Evolutionary conservation across 202 grass and related monocot genomes (phyloP).

Genomic region (Digitaria exilis): DNA sequence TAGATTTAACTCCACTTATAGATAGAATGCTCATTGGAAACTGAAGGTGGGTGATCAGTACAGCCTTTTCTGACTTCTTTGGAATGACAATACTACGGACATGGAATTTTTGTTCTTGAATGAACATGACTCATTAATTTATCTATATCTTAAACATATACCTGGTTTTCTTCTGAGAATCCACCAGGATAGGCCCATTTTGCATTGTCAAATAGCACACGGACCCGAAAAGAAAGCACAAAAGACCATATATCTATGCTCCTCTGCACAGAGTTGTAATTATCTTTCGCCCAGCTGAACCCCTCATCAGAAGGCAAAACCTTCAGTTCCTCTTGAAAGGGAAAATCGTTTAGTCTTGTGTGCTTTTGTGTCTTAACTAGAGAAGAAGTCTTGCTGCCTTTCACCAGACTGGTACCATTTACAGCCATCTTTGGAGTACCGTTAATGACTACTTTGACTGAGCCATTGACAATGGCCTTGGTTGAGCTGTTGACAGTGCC

Average conservation of each 20-base stretch:
- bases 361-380: conserved; percentile 59
- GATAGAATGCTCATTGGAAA: background rate
- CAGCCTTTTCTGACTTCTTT: background rate
- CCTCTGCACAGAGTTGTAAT: conserved; percentile 80
- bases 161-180: conserved; percentile 90
- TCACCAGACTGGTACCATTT: conserved; percentile 60
- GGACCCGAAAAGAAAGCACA: conserved; percentile 70
- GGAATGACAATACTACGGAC: background rate
- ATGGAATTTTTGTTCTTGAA: background rate
- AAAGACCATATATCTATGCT: conserved; percentile 89
- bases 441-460: conserved; percentile 35
- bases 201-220: conserved; percentile 74
- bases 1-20: conserved; percentile 1
- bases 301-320: conserved; percentile 87
- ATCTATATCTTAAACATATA: conserved; percentile 37
- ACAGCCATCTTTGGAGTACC: conserved; percentile 41
- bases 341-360: conserved; percentile 30
- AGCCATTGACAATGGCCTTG: conserved; percentile 46
- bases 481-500: conserved; percentile 29
- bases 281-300: conserved; percentile 94
- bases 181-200: conserved; percentile 87
- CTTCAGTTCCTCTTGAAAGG: conserved; percentile 69
- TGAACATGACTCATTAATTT: conserved; percentile 5
- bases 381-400: conserved; percentile 61
- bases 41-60: background rate